Percentiles rank a stretch among this genome's conserved stretches.
phyloP scores from a whole-genome alignment of 768 basidiomycete species.

The Lentinula lateritia region DNA sequence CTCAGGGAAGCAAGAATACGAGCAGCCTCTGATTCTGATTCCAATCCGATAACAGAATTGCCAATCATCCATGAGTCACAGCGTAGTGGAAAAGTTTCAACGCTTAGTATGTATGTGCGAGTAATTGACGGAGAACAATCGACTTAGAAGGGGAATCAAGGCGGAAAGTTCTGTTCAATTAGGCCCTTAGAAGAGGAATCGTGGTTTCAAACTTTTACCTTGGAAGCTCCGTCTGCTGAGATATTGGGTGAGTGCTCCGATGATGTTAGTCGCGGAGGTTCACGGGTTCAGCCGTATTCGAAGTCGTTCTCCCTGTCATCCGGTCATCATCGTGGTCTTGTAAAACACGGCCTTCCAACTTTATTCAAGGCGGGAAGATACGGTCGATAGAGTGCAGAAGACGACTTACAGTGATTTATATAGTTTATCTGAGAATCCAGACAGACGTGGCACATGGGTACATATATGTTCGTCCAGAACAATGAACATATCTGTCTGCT shows the following conservation, averaged over 20 bases:
- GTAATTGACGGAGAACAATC: neutral
- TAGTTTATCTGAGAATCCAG: too few species aligned
- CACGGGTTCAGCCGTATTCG: too few species aligned
- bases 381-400: neutral
- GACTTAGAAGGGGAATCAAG: neutral
- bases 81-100: neutral
- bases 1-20: neutral
- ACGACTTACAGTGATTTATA: neutral
- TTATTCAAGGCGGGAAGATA: neutral
- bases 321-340: too few species aligned
- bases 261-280: too few species aligned
- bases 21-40: neutral
- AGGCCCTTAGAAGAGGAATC: neutral
- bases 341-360: neutral
- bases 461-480: too few species aligned
- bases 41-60: neutral
- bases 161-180: neutral
- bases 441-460: too few species aligned
- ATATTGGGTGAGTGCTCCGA: neutral
- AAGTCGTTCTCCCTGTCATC: too few species aligned
- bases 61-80: neutral
- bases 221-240: neutral
- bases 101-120: neutral
- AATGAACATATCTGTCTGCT: too few species aligned
- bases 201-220: neutral